Evolutionary conservation across 2,329 filamentous ascomycete species (phyloP).

Genomic region (Alternaria alternata): DNA sequence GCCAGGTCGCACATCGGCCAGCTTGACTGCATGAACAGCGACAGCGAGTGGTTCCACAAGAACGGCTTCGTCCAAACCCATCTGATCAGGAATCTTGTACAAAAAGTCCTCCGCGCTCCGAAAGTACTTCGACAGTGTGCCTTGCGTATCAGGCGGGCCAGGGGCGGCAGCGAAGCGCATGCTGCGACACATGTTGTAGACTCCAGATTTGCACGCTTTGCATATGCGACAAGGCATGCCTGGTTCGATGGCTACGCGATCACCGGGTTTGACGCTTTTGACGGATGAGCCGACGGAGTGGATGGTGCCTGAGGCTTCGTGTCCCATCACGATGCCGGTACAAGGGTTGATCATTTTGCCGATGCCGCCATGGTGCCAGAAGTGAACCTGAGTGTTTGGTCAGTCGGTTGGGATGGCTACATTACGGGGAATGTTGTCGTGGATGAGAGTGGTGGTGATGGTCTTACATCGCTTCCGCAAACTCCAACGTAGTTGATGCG

Average conservation of each 20-base stretch:
- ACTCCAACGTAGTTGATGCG: slow-evolving; percentile 56
- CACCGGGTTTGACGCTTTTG: slow-evolving; percentile 76
- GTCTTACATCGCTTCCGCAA: slow-evolving; percentile 50
- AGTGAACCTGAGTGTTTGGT: slow-evolving; percentile 69
- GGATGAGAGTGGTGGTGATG: neutral
- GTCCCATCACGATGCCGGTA: slow-evolving; percentile 84
- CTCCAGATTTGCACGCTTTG: slow-evolving; percentile 85
- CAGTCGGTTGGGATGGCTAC: neutral
- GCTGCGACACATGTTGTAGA: slow-evolving; percentile 89
- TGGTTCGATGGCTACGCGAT: slow-evolving; percentile 91
- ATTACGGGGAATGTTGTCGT: neutral
- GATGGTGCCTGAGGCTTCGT: slow-evolving; percentile 86
- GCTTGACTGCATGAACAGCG: slow-evolving; percentile 82
- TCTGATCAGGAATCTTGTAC: slow-evolving; percentile 82
- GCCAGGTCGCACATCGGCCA: slow-evolving; percentile 79
- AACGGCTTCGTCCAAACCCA: slow-evolving; percentile 89
- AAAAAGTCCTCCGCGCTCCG: slow-evolving; percentile 91
- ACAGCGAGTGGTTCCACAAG: slow-evolving; percentile 89
- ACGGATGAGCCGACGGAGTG: slow-evolving; percentile 82
- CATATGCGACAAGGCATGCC: slow-evolving; percentile 89
- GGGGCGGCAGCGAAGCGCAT: slow-evolving; percentile 90
- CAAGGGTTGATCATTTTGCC: slow-evolving; percentile 83
- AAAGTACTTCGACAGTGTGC: slow-evolving; percentile 86
- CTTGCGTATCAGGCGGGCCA: slow-evolving; percentile 69
- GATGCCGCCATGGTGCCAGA: slow-evolving; percentile 94